These are phyloP conservation scores for Morella rubra DNA, from an alignment of 306 rosid species.

Conservation along the genomic window DNA sequence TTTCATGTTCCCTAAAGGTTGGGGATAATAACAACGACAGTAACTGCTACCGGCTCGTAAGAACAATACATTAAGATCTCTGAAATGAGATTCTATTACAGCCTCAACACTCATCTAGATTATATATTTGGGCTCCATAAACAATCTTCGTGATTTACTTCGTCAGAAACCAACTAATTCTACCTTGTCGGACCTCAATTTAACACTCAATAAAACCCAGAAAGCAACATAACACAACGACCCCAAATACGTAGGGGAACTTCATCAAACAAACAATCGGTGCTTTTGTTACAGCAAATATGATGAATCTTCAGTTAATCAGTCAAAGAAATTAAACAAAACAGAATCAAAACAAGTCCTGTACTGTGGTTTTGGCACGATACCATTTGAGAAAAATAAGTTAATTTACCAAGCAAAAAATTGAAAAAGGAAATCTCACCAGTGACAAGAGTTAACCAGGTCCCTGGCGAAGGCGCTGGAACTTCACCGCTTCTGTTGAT, in stretches of 20 bases:
- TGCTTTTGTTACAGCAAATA: not conserved
- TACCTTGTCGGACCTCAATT: not conserved
- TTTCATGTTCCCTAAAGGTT: no score
- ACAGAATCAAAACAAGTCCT: not conserved
- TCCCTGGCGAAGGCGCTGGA: not conserved
- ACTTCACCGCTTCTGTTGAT: not conserved
- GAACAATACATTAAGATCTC: no score
- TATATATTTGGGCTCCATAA: not conserved
- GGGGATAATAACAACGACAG: no score
- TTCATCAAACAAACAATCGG: not conserved
- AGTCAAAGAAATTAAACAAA: not conserved
- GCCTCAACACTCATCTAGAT: no score
- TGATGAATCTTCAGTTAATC: not conserved
- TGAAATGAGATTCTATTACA: no score
- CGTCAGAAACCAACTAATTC: not conserved
- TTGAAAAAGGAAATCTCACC: not conserved
- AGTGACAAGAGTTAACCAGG: not conserved
- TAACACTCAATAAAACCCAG: not conserved
- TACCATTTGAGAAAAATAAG: no score
- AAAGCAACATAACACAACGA: not conserved
- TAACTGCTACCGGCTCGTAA: no score
- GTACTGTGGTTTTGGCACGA: not conserved
- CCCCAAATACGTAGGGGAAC: not conserved
- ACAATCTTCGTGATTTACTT: not conserved
- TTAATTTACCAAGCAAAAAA: not conserved